Conservation (phyloP, 768 basidiomycete species). For the Xerocomellus intermedius region DNA sequence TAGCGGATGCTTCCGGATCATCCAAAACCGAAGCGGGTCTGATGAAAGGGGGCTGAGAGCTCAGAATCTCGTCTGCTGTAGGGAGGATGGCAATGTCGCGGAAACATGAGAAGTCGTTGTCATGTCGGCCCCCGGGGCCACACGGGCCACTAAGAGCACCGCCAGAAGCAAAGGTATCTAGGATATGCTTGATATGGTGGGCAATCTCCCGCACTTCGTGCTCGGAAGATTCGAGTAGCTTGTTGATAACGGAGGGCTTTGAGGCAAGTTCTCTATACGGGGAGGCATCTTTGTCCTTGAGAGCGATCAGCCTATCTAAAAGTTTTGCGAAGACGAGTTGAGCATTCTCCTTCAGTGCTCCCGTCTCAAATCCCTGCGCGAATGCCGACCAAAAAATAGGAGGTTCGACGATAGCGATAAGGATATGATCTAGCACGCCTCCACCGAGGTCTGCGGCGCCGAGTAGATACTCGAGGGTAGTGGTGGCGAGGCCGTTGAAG, state of each 20-base stretch:
- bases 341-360: slow-evolving; percentile 32
- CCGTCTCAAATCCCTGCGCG: slow-evolving; percentile 32
- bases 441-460: slow-evolving; percentile 44
- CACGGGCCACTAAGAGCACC: slow-evolving; percentile 15
- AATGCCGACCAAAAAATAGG: slow-evolving; percentile 51
- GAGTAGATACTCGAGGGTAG: slow-evolving; percentile 40
- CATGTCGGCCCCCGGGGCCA: slow-evolving; percentile 64
- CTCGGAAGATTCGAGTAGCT: slow-evolving; percentile 25
- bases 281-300: slow-evolving; percentile 35
- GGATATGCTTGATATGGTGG: slow-evolving; percentile 42
- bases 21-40: slow-evolving; percentile 45
- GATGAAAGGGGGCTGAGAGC: slow-evolving; percentile 48
- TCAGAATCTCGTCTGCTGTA: slow-evolving; percentile 59
- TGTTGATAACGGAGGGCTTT: slow-evolving; percentile 27
- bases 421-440: slow-evolving; percentile 39
- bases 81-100: slow-evolving; percentile 61
- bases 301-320: slow-evolving; percentile 44
- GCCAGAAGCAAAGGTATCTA: slow-evolving; percentile 30
- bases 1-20: slow-evolving; percentile 38
- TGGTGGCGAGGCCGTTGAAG: slow-evolving; percentile 42
- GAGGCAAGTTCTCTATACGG: slow-evolving; percentile 41
- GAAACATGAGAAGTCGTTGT: slow-evolving; percentile 65
- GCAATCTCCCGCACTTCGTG: slow-evolving; percentile 34
- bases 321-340: slow-evolving; percentile 48
- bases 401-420: slow-evolving; percentile 47